Percentiles rank a stretch among this genome's conserved stretches.
Conservation (phyloP, 2,329 filamentous ascomycete species). For the Mycosphaerella sp. region DNA sequence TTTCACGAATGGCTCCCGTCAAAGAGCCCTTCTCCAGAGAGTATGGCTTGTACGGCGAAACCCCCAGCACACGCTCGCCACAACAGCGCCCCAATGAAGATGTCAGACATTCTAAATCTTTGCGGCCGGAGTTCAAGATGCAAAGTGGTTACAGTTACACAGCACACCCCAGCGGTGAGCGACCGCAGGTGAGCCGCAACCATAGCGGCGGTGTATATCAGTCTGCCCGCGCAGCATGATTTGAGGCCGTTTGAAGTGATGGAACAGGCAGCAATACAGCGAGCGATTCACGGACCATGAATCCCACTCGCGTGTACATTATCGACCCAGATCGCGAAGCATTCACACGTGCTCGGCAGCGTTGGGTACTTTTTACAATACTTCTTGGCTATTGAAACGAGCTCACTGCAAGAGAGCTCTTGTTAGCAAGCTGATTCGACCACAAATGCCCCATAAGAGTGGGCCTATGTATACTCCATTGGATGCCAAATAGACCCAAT, state of each 20-base stretch:
- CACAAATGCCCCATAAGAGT: not conserved
- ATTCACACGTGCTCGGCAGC: slow-evolving; percentile 7
- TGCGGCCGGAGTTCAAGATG: slow-evolving; percentile 36
- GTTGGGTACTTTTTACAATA: slow-evolving; percentile 5
- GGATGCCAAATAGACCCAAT: not conserved
- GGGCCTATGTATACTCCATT: not conserved
- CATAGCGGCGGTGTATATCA: slow-evolving; percentile 11
- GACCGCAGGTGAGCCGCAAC: slow-evolving; percentile 16
- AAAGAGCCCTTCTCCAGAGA: slow-evolving; percentile 15
- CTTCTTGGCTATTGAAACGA: not conserved
- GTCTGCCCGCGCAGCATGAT: slow-evolving; percentile 6
- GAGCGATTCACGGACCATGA: slow-evolving; percentile 6
- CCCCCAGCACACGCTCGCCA: slow-evolving; percentile 20
- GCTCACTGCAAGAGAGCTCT: not conserved
- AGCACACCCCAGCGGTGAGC: slow-evolving; percentile 13
- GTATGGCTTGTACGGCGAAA: slow-evolving; percentile 21
- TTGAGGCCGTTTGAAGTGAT: not conserved
- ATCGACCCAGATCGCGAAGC: slow-evolving; percentile 15
- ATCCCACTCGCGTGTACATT: slow-evolving; percentile 12
- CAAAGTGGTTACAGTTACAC: slow-evolving; percentile 20
- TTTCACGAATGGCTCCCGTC: slow-evolving; percentile 8
- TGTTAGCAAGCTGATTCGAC: not conserved
- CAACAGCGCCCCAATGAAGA: slow-evolving; percentile 29
- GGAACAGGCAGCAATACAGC: slow-evolving; percentile 9
- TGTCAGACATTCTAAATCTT: slow-evolving; percentile 28